Evolutionary conservation across 495 filamentous ascomycete species (phyloP).

Genomic region (Penicillium samsonianum): DNA sequence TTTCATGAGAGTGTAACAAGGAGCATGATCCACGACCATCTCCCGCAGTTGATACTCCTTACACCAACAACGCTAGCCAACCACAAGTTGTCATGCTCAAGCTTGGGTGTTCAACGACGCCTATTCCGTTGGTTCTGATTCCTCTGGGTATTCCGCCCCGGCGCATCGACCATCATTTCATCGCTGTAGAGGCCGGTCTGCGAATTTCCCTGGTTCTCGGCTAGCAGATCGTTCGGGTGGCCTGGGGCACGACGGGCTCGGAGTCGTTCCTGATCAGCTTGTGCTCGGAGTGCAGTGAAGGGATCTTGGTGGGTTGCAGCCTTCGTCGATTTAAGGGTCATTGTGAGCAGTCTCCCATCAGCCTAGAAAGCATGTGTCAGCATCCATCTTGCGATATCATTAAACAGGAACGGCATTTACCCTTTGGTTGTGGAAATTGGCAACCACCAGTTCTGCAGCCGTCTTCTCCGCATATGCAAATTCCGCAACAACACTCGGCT

Average conservation of each 20-base stretch:
- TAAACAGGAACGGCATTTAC: constrained; percentile 46
- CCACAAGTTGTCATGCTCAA: background rate
- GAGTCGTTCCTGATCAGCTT: constrained; percentile 47
- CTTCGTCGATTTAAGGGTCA: constrained; percentile 65
- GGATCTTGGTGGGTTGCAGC: constrained; percentile 28
- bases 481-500: constrained; percentile 83
- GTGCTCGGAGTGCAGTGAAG: constrained; percentile 48
- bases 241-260: constrained; percentile 34
- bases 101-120: constrained; percentile 21
- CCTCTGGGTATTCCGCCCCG: constrained; percentile 25
- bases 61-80: background rate
- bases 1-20: constrained; percentile 4
- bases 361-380: constrained; percentile 56
- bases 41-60: background rate
- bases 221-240: constrained; percentile 2
- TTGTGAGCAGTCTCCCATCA: constrained; percentile 77
- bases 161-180: constrained; percentile 47
- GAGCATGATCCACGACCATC: background rate
- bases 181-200: constrained; percentile 41
- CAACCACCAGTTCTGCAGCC: constrained; percentile 76
- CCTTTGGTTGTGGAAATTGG: constrained; percentile 82
- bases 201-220: constrained; percentile 9
- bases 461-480: constrained; percentile 76
- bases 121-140: constrained; percentile 26
- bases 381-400: constrained; percentile 2